Evolutionary conservation across 75 land plant species (phyloP), one percentile per base, ranked within the genome.

Genomic region (Pinus taeda): DNA sequence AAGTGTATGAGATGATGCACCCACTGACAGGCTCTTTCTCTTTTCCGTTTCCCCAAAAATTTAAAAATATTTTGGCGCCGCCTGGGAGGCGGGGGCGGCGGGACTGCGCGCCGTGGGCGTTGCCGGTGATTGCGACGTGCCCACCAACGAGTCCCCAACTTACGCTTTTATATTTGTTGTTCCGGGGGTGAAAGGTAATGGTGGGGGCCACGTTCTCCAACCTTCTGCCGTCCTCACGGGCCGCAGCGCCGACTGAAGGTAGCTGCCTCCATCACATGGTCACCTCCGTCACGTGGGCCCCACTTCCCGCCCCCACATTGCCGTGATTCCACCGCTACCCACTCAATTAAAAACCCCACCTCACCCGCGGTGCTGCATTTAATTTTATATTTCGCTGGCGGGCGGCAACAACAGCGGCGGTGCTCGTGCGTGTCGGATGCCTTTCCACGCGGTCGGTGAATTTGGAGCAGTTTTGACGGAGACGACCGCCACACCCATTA

Each of bases 321-420:
- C 72, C 72, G 72, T 69, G 72, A 69, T 69, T 69, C 53, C 72
- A 69, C 72, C 72, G 72, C 72, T 39, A 8, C 36, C 1, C 69
- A 15, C 29, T 24, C 33, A 26, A 24, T 14, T 61, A 49, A 49
- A 49, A 21, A 65, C 37, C 69, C 39, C 8, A 6, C 39, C 29
- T 20, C 15, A 36, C 17, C 18, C 6, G 22, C 7, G 17, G 18
- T 15, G 36, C 4, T 15, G 36, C 14, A 65, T 30, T 3, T 30
- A 36, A 2, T 6, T 37, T 39, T 69, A 8, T 37, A 39, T 39
- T 39, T 69, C 72, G 49, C 18, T 69, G 72, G 72, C 72, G 55
- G 72, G 72, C 72, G 72, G 72, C 72, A 45, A 69, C 72, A 69
- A 69, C 72, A 69, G 15, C 42, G 72, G 72, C 72, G 39, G 49